Base-by-base conservation (phyloP, 768 basidiomycete genomes). In the Rubroboletus satanas region DNA sequence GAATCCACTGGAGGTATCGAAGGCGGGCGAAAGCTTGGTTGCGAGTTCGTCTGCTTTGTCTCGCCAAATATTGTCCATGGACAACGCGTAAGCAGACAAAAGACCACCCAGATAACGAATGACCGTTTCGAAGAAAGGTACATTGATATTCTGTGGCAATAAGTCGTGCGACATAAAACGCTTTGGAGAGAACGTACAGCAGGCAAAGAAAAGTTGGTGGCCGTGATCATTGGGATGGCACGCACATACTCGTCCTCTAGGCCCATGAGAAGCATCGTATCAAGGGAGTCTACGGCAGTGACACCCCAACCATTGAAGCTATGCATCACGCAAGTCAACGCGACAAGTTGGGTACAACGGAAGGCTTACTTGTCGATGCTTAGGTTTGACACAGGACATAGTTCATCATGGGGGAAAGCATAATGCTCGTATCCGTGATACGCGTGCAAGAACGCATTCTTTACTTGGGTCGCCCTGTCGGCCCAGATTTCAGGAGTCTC, bases 71-170 rank as follows among this genome's bases (percentile, higher is more conserved):
- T 72, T 63, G 51, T 93, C 80, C 15, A 76, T 74, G 0, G 88
- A 84, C 2, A 97, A 74, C 5, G 93, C 85, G 63, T 93, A 87
- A 0, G 89, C 91, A 3, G 88, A 88, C 6, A 95, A 78, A 1
- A 95, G 75, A 7, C 94, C 95, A 3, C 93, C 94, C 2, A 98
- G 82, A 62, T 95, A 89, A 32, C 94, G 83, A 56, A 97, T 97
- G 39, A 88, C 83, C 0, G 92, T 95, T 74, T 95, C 90, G 56
- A 90, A 91, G 67, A 85, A 88, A 1, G 85, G 84, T 0, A 70
- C 69, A 0, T 50, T 67, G 74, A 59, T 68, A 70, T 60, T 69
- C 61, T 53, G 46, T 71, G 39, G 15, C 37, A 43, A 28, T 44
- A 32, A 58, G 60, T 12, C 2, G 29, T 14, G 33, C 5, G 8